Conservation (phyloP, 139 green algal genomes). For the Nannochloris sp. region DNA sequence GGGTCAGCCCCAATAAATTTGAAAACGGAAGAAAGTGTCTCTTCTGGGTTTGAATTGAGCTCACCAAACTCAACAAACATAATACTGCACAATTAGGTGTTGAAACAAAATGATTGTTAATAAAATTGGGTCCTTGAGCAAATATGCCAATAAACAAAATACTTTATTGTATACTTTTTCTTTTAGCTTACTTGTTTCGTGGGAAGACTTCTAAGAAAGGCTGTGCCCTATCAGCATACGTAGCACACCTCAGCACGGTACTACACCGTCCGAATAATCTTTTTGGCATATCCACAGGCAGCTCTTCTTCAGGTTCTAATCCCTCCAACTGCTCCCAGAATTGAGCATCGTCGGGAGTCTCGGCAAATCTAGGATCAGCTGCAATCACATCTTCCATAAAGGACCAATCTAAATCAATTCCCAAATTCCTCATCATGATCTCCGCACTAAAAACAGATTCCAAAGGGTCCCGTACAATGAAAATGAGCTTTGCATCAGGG, state of each 20-base stretch:
- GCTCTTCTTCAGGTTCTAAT: conserved; percentile 23
- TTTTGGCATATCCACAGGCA: conserved; percentile 45
- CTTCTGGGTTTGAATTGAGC: conserved; percentile 44
- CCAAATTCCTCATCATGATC: conserved; percentile 67
- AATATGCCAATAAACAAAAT: too few species aligned
- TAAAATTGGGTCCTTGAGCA: too few species aligned
- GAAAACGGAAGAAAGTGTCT: conserved; percentile 36
- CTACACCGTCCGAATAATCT: conserved; percentile 33
- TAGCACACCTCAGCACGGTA: conserved; percentile 39
- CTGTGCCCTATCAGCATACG: conserved; percentile 46
- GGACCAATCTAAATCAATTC: conserved; percentile 50
- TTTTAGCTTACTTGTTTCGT: conserved; percentile 48
- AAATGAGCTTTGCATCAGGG: conserved; percentile 65
- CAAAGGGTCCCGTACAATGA: conserved; percentile 66
- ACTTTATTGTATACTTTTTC: too few species aligned
- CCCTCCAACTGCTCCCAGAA: conserved; percentile 29
- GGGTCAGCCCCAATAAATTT: conserved; percentile 58
- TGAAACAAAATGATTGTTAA: too few species aligned
- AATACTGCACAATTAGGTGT: conserved; percentile 33
- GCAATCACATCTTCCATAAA: conserved; percentile 33
- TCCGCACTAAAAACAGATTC: conserved; percentile 55
- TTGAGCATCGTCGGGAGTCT: conserved; percentile 15
- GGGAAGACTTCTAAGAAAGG: conserved; percentile 57
- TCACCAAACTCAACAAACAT: conserved; percentile 68
- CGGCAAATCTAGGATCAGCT: conserved; percentile 34